These are phyloP conservation scores for Gossypium schwendimanii DNA, from an alignment of 441 rosid genomes.

Conservation along the genomic window DNA sequence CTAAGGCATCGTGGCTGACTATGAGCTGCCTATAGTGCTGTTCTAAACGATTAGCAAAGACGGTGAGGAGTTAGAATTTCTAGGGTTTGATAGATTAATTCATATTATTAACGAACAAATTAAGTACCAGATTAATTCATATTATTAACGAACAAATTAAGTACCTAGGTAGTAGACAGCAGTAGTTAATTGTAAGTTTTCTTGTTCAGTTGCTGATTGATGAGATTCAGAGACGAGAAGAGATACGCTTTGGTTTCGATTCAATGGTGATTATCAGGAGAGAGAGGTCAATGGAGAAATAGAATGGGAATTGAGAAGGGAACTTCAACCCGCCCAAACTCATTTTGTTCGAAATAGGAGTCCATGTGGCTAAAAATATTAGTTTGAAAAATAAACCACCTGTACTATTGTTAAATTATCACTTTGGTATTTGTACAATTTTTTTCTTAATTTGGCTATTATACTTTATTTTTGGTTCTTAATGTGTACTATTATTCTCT, in stretches of 20 bases:
- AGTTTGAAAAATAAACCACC: too few relatives aligned
- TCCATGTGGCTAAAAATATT: too few relatives aligned
- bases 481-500: too few relatives aligned
- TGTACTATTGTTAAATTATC: too few relatives aligned
- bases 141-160: neutral
- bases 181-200: neutral
- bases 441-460: too few relatives aligned
- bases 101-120: neutral
- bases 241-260: neutral
- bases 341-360: too few relatives aligned
- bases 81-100: neutral
- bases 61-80: neutral
- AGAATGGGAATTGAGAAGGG: too few relatives aligned
- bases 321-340: too few relatives aligned
- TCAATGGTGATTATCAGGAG: too few relatives aligned
- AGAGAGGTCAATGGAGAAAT: too few relatives aligned
- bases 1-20: conserved; percentile 52
- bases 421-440: too few relatives aligned
- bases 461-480: too few relatives aligned
- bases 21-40: neutral
- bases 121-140: neutral
- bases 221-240: neutral
- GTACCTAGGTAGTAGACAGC: neutral
- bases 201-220: neutral
- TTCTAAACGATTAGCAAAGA: neutral